Base-by-base conservation (phyloP, 1,284 basidiomycete genomes). In the Cutaneotrichosporon daszewskae region DNA sequence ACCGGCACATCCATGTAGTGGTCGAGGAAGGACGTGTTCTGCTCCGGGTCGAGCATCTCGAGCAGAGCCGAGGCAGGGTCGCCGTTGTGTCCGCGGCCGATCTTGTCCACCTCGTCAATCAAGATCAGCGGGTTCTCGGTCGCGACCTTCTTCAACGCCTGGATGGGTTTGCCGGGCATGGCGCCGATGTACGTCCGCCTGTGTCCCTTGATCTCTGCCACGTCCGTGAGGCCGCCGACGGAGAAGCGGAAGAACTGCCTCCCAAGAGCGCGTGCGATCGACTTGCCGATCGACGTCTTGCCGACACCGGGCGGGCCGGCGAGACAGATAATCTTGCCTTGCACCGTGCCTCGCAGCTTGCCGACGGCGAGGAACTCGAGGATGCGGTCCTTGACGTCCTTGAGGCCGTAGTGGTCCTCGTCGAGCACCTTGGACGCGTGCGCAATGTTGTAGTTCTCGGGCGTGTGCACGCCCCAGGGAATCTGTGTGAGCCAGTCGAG, bases 151-250 rank as follows among this genome's bases (percentile, higher is more conserved):
- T 96, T 97, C 48, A 98, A 72, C 2, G 94, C 94, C 70, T 97
- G 92, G 45, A 97, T 94, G 45, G 96, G 92, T 77, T 98, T 98
- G 39, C 94, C 92, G 0, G 94, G 94, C 58, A 98, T 81, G 0
- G 91, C 90, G 37, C 85, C 92, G 45, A 96, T 91, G 65, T 97
- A 98, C 17, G 94, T 99, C 63, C 95, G 75, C 59, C 95, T 76
- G 68, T 99, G 94, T 3, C 95, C 95, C 74, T 98, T 98, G 70
- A 99, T 97, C 77, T 98, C 95, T 43, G 94, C 95, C 0, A 97
- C 92, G 64, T 98, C 94, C 45, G 89, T 90, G 60, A 99, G 72
- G 20, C 95, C 92, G 57, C 95, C 95, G 5, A 98, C 92, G 12
- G 87, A 91, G 75, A 99, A 96, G 41, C 63, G 53, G 55, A 64